Evolutionary conservation across 1,284 basidiomycete species (phyloP), one percentile per base, ranked within the genome.

Genomic region (Ustilago curta): DNA sequence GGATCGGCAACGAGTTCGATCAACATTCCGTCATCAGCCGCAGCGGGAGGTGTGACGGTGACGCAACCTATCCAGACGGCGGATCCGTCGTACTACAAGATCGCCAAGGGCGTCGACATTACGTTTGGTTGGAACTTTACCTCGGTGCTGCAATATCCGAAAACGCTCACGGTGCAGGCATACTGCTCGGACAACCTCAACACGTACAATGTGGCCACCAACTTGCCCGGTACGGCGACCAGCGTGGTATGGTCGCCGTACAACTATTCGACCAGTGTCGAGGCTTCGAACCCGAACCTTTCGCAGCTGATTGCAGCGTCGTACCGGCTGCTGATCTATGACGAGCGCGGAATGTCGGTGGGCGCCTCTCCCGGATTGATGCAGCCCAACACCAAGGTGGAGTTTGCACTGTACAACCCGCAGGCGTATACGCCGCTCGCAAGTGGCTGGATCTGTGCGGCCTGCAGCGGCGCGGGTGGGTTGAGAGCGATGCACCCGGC

Each of bases 61-160:
- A 84, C 83, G 9, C 58, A 81, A 49, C 83, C 83, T 1, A 62
- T 76, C 14, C 77, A 84, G 51, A 83, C 81, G 2, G 81, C 80
- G 7, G 75, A 79, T 18, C 59, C 77, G 0, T 83, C 82, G 16
- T 84, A 80, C 66, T 84, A 84, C 80, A 84, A 84, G 75, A 82
- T 84, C 21, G 82, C 80, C 3, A 59, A 57, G 14, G 80, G 79
- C 18, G 80, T 77, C 37, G 60, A 65, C 31, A 77, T 84, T 60
- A 84, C 83, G 0, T 84, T 84, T 23, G 83, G 79, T 12, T 84
- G 83, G 83, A 80, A 81, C 65, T 84, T 82, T 51, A 84, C 83
- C 29, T 80, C 75, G 4, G 75, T 84, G 21, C 45, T 81, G 12
- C 61, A 70, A 21, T 76, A 77, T 27, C 82, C 82, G 2, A 37